Evolutionary conservation across 805 yeast genomes (phyloP).

Genomic region (Saccharomycopsis sp.): DNA sequence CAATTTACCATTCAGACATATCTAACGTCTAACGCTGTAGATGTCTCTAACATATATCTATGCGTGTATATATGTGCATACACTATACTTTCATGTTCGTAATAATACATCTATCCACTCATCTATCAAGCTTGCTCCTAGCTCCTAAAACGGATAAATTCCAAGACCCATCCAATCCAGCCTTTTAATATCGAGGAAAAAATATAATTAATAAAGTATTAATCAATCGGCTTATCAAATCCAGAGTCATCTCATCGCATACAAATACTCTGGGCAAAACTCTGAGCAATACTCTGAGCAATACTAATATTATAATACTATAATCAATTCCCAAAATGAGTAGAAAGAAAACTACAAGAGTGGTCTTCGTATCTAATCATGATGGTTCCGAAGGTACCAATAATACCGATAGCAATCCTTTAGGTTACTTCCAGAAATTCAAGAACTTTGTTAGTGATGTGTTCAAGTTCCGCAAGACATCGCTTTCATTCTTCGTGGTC

Average conservation of each 20-base stretch:
- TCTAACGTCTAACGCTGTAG: no score
- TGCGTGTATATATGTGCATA: no score
- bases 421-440: constrained; percentile 2
- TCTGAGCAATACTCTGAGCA: no score
- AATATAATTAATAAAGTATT: background rate
- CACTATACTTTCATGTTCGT: no score
- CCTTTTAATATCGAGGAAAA: background rate
- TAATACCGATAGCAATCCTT: background rate
- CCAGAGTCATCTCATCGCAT: background rate
- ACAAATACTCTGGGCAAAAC: no score
- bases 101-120: no score
- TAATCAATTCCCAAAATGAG: no score
- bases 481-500: constrained; percentile 51
- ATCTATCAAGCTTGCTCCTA: no score
- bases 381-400: background rate
- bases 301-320: no score
- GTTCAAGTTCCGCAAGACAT: constrained; percentile 69
- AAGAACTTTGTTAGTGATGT: constrained; percentile 36
- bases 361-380: background rate
- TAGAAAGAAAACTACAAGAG: background rate
- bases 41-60: no score
- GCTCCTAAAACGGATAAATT: background rate
- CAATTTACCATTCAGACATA: no score
- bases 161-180: background rate
- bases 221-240: background rate